Evolutionary conservation across 2,329 filamentous ascomycete genomes (phyloP).

Genomic region (Teratosphaeria zuluensis): DNA sequence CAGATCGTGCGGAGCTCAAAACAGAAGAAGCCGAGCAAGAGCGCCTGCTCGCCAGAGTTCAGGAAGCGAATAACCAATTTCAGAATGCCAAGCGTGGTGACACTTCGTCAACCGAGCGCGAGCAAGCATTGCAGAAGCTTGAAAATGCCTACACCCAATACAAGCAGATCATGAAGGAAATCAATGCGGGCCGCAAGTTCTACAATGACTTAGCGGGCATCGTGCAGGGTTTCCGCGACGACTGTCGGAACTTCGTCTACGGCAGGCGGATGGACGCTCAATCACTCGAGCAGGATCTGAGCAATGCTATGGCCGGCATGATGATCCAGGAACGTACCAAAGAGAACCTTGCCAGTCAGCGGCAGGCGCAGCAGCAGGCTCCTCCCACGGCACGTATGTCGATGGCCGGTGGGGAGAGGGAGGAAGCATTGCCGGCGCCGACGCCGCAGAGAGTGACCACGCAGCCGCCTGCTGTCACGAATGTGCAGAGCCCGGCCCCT

Average conservation of each 20-base stretch:
- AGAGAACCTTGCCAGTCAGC: constrained; percentile 29
- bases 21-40: constrained; percentile 71
- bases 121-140: constrained; percentile 74
- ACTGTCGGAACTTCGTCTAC: constrained; percentile 67
- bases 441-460: constrained; percentile 28
- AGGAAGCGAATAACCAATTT: constrained; percentile 70
- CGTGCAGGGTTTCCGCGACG: constrained; percentile 74
- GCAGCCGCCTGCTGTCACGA: constrained; percentile 26
- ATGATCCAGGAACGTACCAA: constrained; percentile 37
- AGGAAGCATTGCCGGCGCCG: constrained; percentile 49
- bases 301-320: constrained; percentile 51
- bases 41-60: constrained; percentile 56
- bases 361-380: constrained; percentile 25
- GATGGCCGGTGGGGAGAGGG: constrained; percentile 5
- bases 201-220: constrained; percentile 93
- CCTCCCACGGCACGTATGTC: constrained; percentile 20
- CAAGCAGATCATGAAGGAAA: constrained; percentile 86
- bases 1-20: constrained; percentile 61
- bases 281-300: constrained; percentile 59
- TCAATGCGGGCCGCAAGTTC: constrained; percentile 87
- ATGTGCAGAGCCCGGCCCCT: constrained; percentile 14
- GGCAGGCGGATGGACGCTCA: constrained; percentile 72
- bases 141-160: constrained; percentile 93
- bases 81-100: constrained; percentile 61
- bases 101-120: constrained; percentile 60